phyloP scores from a whole-genome alignment of 2,329 filamentous ascomycete species.

The Colletotrichum filicis region DNA sequence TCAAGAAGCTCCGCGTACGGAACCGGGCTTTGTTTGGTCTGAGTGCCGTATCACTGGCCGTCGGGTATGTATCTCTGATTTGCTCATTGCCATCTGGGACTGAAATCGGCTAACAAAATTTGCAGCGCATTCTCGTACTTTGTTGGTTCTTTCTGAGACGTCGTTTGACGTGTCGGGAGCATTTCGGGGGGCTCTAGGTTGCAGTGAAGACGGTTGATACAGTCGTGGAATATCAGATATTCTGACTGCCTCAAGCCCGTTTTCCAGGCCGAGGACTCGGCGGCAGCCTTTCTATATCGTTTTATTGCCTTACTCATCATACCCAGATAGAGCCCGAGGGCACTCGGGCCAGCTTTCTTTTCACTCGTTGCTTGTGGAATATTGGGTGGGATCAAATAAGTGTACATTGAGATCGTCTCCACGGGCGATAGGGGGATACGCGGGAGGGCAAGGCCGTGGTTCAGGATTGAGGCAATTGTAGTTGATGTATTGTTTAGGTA shows the following conservation, averaged over 20 bases:
- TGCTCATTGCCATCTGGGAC: neutral
- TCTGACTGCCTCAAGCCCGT: too few species aligned
- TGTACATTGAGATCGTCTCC: slow-evolving; percentile 29
- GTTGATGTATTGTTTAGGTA: slow-evolving; percentile 20
- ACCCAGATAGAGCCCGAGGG: slow-evolving; percentile 33
- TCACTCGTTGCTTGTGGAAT: slow-evolving; percentile 29
- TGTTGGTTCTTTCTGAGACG: slow-evolving; percentile 59
- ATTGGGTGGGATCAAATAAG: slow-evolving; percentile 30
- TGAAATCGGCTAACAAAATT: slow-evolving; percentile 27
- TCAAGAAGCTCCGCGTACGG: slow-evolving; percentile 87
- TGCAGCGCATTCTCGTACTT: slow-evolving; percentile 61
- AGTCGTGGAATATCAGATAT: neutral
- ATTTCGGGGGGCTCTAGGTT: neutral
- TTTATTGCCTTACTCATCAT: slow-evolving; percentile 33
- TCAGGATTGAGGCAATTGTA: slow-evolving; percentile 23
- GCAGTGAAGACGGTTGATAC: neutral
- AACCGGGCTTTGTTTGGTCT: slow-evolving; percentile 88
- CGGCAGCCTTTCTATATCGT: slow-evolving; percentile 29
- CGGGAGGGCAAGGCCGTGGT: slow-evolving; percentile 3
- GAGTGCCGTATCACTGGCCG: slow-evolving; percentile 65
- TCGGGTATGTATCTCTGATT: slow-evolving; percentile 66
- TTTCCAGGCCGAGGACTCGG: slow-evolving; percentile 3
- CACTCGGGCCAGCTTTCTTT: slow-evolving; percentile 33
- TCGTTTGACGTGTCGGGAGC: neutral
- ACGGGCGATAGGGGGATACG: neutral